A percentile compares a stretch with the other conserved stretches of the same genome.
Evolutionary conservation across 805 yeast species (phyloP).

Genomic region (Cyberlindnera meyerae): DNA sequence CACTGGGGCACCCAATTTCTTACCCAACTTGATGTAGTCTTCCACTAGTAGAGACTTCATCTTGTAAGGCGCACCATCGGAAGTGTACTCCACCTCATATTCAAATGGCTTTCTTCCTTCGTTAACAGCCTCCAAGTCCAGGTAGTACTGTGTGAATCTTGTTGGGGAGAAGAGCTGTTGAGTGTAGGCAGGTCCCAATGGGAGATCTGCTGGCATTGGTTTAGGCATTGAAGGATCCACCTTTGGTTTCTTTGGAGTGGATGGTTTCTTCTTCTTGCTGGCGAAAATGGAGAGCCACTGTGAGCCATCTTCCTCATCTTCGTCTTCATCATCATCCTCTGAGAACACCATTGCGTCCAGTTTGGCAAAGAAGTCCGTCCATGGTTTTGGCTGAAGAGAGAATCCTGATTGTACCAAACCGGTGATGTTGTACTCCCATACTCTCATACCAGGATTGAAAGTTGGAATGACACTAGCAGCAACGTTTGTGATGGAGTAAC

Average conservation of each 20-base stretch:
- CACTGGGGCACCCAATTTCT: conserved; percentile 43
- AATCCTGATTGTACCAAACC: conserved; percentile 32
- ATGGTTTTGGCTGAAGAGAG: conserved; percentile 35
- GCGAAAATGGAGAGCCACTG: not conserved
- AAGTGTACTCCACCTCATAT: conserved; percentile 64
- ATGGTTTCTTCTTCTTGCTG: conserved; percentile 16
- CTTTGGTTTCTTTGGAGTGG: conserved; percentile 3
- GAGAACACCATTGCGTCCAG: conserved; percentile 33
- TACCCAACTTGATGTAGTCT: conserved; percentile 58
- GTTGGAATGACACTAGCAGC: conserved; percentile 79
- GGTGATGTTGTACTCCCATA: conserved; percentile 81
- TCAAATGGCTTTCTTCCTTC: conserved; percentile 39
- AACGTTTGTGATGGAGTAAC: conserved; percentile 67
- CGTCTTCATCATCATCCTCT: conserved; percentile 25
- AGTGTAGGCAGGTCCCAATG: conserved; percentile 72
- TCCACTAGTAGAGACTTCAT: conserved; percentile 53
- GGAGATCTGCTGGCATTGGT: conserved; percentile 47
- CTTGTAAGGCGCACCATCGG: conserved; percentile 53
- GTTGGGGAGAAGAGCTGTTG: conserved; percentile 72
- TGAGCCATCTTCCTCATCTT: conserved; percentile 19
- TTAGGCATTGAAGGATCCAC: conserved; percentile 44
- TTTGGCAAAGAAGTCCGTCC: conserved; percentile 54
- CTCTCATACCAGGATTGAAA: conserved; percentile 74
- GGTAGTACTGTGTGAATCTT: conserved; percentile 66
- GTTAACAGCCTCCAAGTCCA: conserved; percentile 54